Base-by-base conservation (phyloP, 176 grass and related monocot genomes). In the Melocanna baccifera region DNA sequence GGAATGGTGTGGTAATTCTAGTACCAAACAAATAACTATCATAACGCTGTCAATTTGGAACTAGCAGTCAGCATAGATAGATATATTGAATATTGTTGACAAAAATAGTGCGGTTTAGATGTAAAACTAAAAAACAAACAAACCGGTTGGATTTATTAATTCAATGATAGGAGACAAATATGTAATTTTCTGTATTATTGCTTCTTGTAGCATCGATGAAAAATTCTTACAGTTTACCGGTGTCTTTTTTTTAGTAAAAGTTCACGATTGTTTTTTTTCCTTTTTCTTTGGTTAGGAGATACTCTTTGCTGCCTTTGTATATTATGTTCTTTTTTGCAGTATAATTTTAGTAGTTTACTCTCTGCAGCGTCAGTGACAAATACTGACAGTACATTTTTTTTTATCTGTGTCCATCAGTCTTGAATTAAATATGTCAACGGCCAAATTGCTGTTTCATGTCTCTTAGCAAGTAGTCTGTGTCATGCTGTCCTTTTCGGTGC, bases 401-500 rank as follows among this genome's bases (percentile, higher is more conserved):
- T 18, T 68, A 43, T 85, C 7, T 75, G 40, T 29, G 14, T 59
- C 37, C 51, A 71, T 73, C 22, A 51, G 29, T 61, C 16, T 41
- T 62, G 37, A 72, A 72, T 76, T 51, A 16, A 73, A 58, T 58
- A 22, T 50, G 25, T 26, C 48, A 84, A 55, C 12, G 67, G 12
- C 62, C 28, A 71, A 41, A 43, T 39, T 72, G 15, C 66, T 77
- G 6, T 61, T 52, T 77, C 18, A 22, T 30, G 29, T 58, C 37
- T 75, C 62, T 67, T 59, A 32, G 0, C 15, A 39, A 67, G 62
- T 64, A 41, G 9, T 65, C 16, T 57, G 48, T 65, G 22, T 52
- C 80, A 66, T 30, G 39, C 62, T 67, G 80, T 90, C 79, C 18
- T 55, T 75, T 75, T 91, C 30, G 0, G 41, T 75, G 30, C 30